Conservation (phyloP, 306 rosid species). For the Citrullus colocynthis region DNA sequence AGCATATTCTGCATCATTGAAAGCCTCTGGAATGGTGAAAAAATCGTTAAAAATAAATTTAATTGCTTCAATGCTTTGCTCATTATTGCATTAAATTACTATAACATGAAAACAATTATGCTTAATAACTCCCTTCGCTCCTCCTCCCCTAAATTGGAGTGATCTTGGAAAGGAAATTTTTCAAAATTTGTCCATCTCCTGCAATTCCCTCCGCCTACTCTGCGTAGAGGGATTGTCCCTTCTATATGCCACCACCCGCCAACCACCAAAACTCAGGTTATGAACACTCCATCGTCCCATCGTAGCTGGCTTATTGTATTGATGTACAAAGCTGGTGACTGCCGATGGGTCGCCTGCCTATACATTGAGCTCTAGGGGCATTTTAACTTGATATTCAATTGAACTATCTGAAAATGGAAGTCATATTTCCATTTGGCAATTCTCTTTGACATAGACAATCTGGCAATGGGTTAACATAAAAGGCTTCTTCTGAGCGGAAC, state of each 20-base stretch:
- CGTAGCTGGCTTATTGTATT: background rate
- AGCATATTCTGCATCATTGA: background rate
- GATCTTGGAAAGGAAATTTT: background rate
- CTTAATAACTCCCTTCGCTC: background rate
- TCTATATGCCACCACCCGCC: background rate
- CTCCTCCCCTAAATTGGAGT: background rate
- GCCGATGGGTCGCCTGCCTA: background rate
- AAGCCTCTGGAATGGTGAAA: background rate
- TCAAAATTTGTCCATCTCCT: background rate
- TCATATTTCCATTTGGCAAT: conserved; percentile 17
- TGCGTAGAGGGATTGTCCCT: background rate
- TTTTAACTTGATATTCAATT: background rate
- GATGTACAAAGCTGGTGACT: background rate
- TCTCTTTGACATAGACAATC: conserved; percentile 73
- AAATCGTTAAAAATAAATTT: background rate
- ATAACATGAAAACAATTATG: background rate
- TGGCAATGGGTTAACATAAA: conserved; percentile 80
- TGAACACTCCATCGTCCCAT: background rate
- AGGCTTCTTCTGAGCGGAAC: conserved; percentile 92
- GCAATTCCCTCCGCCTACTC: background rate
- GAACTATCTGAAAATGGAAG: background rate
- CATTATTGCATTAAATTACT: background rate
- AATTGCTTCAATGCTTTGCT: background rate
- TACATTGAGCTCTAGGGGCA: background rate
- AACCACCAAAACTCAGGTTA: background rate